Conservation (phyloP, 2,329 filamentous ascomycete species). For the Pseudogymnoascus sp. region DNA sequence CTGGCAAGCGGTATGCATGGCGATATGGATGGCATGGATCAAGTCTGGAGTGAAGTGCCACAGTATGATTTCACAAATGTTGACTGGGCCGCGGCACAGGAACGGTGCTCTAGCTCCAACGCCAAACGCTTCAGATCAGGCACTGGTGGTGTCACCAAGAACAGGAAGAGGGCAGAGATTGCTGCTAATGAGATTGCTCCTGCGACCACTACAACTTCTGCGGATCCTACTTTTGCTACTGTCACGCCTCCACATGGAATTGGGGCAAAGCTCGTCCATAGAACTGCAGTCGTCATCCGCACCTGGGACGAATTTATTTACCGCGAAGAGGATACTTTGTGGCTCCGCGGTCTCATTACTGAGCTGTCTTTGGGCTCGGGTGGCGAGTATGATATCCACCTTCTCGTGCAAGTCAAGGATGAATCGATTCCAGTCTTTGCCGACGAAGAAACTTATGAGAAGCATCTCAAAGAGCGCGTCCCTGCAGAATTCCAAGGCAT, state of each 20-base stretch:
- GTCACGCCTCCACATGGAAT: neutral
- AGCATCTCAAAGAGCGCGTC: slow-evolving; percentile 59
- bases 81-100: slow-evolving; percentile 72
- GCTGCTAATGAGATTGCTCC: neutral
- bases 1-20: slow-evolving; percentile 79
- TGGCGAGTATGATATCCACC: slow-evolving; percentile 78
- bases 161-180: neutral
- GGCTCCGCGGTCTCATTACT: slow-evolving; percentile 74
- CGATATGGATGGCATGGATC: slow-evolving; percentile 71
- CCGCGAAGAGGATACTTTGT: slow-evolving; percentile 71
- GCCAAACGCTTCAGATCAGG: slow-evolving; percentile 50
- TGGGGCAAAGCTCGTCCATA: slow-evolving; percentile 34
- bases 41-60: slow-evolving; percentile 63
- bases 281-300: slow-evolving; percentile 74
- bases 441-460: slow-evolving; percentile 59
- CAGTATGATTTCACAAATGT: slow-evolving; percentile 72
- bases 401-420: slow-evolving; percentile 76
- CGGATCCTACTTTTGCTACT: neutral
- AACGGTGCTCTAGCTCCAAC: slow-evolving; percentile 66
- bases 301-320: slow-evolving; percentile 77
- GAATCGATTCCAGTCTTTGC: slow-evolving; percentile 74
- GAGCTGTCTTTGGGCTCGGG: slow-evolving; percentile 76
- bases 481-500: slow-evolving; percentile 83
- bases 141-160: neutral
- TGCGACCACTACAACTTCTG: neutral